Conservation (phyloP, 129 eudicot species). For the Solidago caesia region DNA sequence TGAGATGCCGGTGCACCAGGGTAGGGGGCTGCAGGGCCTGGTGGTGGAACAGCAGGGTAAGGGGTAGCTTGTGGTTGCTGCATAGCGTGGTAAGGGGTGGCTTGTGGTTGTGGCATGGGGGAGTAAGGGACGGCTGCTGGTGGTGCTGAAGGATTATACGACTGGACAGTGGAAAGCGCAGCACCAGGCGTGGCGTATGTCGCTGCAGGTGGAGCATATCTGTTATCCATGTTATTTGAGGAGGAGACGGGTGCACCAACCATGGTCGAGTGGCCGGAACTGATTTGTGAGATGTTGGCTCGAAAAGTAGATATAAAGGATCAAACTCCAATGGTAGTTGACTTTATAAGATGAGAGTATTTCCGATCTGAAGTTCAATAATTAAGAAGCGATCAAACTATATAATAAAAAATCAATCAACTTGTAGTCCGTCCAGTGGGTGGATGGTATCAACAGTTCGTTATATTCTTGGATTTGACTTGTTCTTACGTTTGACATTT, state of each 20-base stretch:
- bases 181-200: slow-evolving; percentile 35
- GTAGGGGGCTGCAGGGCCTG: slow-evolving; percentile 24
- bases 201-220: slow-evolving; percentile 31
- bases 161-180: slow-evolving; percentile 37
- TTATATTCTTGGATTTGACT: slow-evolving; percentile 30
- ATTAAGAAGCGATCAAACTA: slow-evolving; percentile 7
- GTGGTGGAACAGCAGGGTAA: slow-evolving; percentile 30
- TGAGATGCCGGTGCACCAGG: slow-evolving; percentile 23
- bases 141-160: slow-evolving; percentile 34
- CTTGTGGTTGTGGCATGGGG: slow-evolving; percentile 29
- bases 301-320: slow-evolving; percentile 14
- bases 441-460: neutral
- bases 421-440: slow-evolving; percentile 10
- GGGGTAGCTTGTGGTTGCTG: slow-evolving; percentile 26
- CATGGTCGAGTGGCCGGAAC: slow-evolving; percentile 22
- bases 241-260: slow-evolving; percentile 38
- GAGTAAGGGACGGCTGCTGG: slow-evolving; percentile 29
- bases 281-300: slow-evolving; percentile 4
- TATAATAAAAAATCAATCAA: slow-evolving; percentile 14
- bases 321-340: slow-evolving; percentile 22
- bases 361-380: slow-evolving; percentile 20
- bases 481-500: slow-evolving; percentile 36
- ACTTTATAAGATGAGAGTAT: slow-evolving; percentile 23
- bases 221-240: slow-evolving; percentile 15
- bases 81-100: slow-evolving; percentile 22